Evolutionary conservation across 352 stramenopile genomes (phyloP), one percentile per base, ranked within the genome.

Genomic region (Phytophthora pinifolia): DNA sequence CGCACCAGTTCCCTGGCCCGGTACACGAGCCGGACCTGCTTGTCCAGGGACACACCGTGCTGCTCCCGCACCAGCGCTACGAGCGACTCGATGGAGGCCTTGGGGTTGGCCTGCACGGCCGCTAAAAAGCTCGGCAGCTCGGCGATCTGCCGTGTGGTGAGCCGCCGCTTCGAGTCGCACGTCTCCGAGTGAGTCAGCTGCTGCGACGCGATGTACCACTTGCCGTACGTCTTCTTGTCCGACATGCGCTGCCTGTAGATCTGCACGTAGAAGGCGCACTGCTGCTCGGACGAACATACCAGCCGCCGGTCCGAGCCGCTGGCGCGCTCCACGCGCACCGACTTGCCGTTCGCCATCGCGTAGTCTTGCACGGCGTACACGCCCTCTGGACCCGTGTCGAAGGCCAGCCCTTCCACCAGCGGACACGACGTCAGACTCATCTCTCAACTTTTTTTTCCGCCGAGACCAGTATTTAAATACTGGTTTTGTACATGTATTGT

Each of bases 351-450:
- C 10, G 51, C 57, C 10, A 74, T 44, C 31, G 62, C 62, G 38
- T 71, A 69, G 54, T 74, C 66, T 32, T 74, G 65, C 15, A 74
- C 48, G 33, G 65, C 65, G 29, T 68, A 50, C 4, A 70, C 56
- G 10, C 55, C 29, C 18, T 65, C 62, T 2, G 52, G 42, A 0
- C 46, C 56, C 15, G 61, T 67, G 35, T 67, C 45, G 36, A 71
- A 74, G 5, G 55, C 61, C 27, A 64, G 30, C 6, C 56, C 62
- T 44, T 65, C 42, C 30, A 55, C 39, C 25, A 67, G 49, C 6
- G 56, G 56, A 25, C 30, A 29, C 9, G 41, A 37, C 6, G 34
- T 36, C 18, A 66, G 41, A 62, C 58, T 66, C 58, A 66, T 53
- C 4, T 33, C 3, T 1, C 20, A 25, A 25, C 1, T 3, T 25